Percentiles rank a stretch among this genome's conserved stretches.
Evolutionary conservation across 1,139 yeast genomes (phyloP).

Genomic region (Taiozyma onychis): DNA sequence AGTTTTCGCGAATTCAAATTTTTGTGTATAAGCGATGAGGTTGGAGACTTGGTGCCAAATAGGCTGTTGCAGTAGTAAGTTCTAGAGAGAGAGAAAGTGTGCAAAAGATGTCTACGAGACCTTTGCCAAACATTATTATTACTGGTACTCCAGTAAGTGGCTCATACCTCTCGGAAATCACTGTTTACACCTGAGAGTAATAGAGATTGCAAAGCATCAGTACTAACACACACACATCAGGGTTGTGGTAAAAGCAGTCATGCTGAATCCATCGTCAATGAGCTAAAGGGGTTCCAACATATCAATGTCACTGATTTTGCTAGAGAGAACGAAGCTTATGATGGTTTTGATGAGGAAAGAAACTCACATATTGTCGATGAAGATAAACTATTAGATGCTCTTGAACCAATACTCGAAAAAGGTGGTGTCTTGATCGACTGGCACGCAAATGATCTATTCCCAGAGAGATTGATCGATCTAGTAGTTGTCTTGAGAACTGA

Average conservation of each 20-base stretch:
- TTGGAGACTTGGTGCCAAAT: neutral
- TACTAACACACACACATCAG: slow-evolving; percentile 11
- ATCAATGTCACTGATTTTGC: slow-evolving; percentile 79
- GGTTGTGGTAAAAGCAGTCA: slow-evolving; percentile 96
- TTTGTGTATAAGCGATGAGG: neutral
- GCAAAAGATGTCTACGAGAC: slow-evolving; percentile 30
- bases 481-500: slow-evolving; percentile 85
- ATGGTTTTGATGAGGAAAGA: slow-evolving; percentile 79
- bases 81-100: neutral
- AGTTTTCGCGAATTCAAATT: neutral
- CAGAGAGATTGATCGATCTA: slow-evolving; percentile 85
- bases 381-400: slow-evolving; percentile 73
- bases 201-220: slow-evolving; percentile 19
- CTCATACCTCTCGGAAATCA: slow-evolving; percentile 5
- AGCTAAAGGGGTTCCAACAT: slow-evolving; percentile 46
- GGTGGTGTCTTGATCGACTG: slow-evolving; percentile 93
- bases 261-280: slow-evolving; percentile 54
- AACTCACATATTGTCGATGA: slow-evolving; percentile 91
- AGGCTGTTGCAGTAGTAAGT: too few species aligned
- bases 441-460: slow-evolving; percentile 96
- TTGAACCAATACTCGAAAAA: slow-evolving; percentile 69
- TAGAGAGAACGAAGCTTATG: slow-evolving; percentile 67
- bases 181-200: neutral
- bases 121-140: slow-evolving; percentile 72
- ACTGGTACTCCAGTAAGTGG: slow-evolving; percentile 75